Evolutionary conservation across 129 eudicot genomes (phyloP).

Genomic region (Mikania micrantha): DNA sequence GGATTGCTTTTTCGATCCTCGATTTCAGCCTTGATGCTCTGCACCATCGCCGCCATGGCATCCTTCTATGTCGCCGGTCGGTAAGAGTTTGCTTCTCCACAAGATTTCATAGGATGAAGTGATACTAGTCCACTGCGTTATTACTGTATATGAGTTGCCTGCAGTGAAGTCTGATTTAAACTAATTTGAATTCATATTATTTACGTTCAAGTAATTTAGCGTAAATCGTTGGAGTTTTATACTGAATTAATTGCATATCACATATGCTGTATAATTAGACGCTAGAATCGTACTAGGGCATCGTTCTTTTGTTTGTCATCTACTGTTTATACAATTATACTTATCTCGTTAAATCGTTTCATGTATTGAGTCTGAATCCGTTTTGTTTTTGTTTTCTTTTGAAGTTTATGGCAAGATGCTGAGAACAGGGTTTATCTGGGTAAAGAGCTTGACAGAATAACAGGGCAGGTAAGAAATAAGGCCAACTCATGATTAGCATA

Average conservation of each 20-base stretch:
- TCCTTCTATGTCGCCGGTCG: constrained; percentile 91
- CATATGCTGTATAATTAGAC: neutral
- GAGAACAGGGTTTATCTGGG: constrained; percentile 68
- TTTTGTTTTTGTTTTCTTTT: neutral
- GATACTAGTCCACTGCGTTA: neutral
- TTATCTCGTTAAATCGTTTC: neutral
- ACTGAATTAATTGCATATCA: neutral
- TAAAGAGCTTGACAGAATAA: constrained; percentile 80
- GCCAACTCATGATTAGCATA: neutral
- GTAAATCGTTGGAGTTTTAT: neutral
- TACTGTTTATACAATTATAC: neutral
- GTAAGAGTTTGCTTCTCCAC: constrained; percentile 17
- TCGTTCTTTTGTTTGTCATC: neutral
- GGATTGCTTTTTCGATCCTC: constrained; percentile 66
- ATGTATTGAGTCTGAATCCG: neutral
- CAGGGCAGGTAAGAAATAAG: constrained; percentile 63
- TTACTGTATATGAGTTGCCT: neutral
- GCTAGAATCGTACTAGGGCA: constrained; percentile 7
- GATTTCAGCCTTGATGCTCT: constrained; percentile 63
- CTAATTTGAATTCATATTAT: neutral
- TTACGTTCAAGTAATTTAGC: neutral
- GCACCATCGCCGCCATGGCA: constrained; percentile 76
- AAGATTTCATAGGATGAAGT: neutral
- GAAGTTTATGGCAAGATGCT: constrained; percentile 92
- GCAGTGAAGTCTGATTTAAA: neutral